Percentiles rank a stretch among this genome's conserved stretches.
phyloP scores from a whole-genome alignment of 768 basidiomycete genomes.

The Leccinum rimulosum region DNA sequence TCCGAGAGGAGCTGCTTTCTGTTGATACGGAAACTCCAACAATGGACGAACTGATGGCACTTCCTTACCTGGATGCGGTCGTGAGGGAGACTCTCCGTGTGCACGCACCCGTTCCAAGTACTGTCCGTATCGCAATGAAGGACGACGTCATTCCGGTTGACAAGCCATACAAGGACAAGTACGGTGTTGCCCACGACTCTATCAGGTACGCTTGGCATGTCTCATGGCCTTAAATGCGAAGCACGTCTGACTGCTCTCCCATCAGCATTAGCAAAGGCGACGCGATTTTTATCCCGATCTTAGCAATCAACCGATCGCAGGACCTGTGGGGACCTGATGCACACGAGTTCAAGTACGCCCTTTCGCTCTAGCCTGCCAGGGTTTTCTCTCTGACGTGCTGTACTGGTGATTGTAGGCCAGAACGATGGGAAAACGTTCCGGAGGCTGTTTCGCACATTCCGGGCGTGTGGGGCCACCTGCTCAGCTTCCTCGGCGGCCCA shows the following conservation, averaged over 20 bases:
- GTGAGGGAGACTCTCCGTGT: constrained; percentile 59
- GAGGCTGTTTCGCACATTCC: constrained; percentile 46
- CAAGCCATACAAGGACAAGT: constrained; percentile 42
- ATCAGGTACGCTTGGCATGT: constrained; percentile 32
- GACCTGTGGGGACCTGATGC: constrained; percentile 65
- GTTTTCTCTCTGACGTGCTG: background rate
- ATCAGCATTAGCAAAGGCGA: constrained; percentile 45
- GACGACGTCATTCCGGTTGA: constrained; percentile 54
- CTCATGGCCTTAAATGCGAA: background rate
- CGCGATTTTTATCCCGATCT: constrained; percentile 47
- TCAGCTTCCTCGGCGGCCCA: constrained; percentile 65
- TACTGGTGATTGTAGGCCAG: background rate
- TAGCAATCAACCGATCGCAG: constrained; percentile 49
- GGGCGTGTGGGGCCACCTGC: constrained; percentile 56
- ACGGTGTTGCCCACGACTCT: constrained; percentile 39
- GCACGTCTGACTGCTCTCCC: background rate
- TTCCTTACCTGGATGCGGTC: constrained; percentile 70
- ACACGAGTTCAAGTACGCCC: constrained; percentile 49
- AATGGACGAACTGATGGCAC: constrained; percentile 65
- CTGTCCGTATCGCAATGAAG: constrained; percentile 43
- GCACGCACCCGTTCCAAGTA: constrained; percentile 48
- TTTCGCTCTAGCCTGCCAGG: background rate
- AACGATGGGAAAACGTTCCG: constrained; percentile 56
- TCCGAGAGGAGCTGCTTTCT: constrained; percentile 55
- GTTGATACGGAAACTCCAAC: constrained; percentile 55